Conservation (phyloP, 257 asterid species). For the Solanum bulbocastanum region DNA sequence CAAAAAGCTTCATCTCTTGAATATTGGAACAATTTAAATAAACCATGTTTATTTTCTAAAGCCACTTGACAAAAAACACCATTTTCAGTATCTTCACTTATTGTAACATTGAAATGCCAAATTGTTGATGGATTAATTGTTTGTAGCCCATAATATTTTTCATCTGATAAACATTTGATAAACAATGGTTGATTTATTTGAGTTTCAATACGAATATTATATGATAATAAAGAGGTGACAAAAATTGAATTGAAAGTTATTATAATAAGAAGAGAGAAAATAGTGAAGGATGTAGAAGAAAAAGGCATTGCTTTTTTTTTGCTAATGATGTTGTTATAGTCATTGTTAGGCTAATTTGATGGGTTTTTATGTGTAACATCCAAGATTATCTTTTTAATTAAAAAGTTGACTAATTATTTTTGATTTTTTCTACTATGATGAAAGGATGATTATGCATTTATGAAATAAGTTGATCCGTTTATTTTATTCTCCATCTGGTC, state of each 20-base stretch:
- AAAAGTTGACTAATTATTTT: neutral
- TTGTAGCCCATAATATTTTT: neutral
- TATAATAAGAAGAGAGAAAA: neutral
- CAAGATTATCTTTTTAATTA: neutral
- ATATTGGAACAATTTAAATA: neutral
- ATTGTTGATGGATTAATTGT: neutral
- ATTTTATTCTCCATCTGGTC: too few species aligned
- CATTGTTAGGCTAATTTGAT: neutral
- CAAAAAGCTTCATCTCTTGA: neutral
- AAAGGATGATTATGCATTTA: too few species aligned
- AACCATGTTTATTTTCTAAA: neutral
- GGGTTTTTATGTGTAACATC: neutral
- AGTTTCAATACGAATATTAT: neutral
- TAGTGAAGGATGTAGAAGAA: neutral
- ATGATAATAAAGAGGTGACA: neutral
- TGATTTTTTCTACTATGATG: neutral
- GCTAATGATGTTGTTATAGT: neutral
- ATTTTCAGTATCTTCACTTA: neutral
- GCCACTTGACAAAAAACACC: neutral
- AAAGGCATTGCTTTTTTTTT: neutral
- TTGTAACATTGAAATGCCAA: neutral
- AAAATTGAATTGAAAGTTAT: neutral
- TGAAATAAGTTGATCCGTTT: too few species aligned
- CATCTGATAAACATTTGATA: neutral
- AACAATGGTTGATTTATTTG: neutral